Conservation (phyloP, 768 basidiomycete species). For the Tricholoma matsutake region DNA sequence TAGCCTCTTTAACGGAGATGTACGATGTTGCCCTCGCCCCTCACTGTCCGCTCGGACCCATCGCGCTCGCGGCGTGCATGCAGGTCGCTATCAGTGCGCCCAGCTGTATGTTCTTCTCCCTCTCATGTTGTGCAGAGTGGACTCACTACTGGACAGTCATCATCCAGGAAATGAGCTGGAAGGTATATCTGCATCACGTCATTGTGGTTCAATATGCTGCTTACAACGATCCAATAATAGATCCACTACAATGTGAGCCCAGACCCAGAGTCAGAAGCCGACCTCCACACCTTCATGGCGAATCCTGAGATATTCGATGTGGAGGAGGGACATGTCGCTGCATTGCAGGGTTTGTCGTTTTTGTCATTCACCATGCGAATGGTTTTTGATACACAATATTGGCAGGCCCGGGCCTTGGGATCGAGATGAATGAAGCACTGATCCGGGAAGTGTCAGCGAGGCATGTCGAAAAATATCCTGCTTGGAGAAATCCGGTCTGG, state of each 20-base stretch:
- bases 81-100: constrained; percentile 54
- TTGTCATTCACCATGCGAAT: background rate
- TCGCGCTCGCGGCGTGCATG: constrained; percentile 69
- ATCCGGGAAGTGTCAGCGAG: constrained; percentile 37
- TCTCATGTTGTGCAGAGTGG: background rate
- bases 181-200: constrained; percentile 28
- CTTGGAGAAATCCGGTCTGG: constrained; percentile 58
- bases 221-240: constrained; percentile 25
- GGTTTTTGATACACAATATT: constrained; percentile 4
- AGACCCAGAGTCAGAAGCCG: constrained; percentile 32
- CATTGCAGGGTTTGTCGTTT: constrained; percentile 34
- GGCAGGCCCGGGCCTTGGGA: constrained; percentile 56
- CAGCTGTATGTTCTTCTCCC: constrained; percentile 43
- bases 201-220: background rate
- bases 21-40: constrained; percentile 74
- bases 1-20: constrained; percentile 51
- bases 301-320: constrained; percentile 45
- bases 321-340: constrained; percentile 43
- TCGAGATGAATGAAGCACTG: constrained; percentile 56
- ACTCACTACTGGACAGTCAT: background rate
- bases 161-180: constrained; percentile 64
- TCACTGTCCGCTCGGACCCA: constrained; percentile 63
- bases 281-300: constrained; percentile 58
- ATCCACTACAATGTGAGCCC: constrained; percentile 60
- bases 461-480: constrained; percentile 34